Evolutionary conservation across 345 rosid species (phyloP).

Genomic region (Abelmoschus esculentus): DNA sequence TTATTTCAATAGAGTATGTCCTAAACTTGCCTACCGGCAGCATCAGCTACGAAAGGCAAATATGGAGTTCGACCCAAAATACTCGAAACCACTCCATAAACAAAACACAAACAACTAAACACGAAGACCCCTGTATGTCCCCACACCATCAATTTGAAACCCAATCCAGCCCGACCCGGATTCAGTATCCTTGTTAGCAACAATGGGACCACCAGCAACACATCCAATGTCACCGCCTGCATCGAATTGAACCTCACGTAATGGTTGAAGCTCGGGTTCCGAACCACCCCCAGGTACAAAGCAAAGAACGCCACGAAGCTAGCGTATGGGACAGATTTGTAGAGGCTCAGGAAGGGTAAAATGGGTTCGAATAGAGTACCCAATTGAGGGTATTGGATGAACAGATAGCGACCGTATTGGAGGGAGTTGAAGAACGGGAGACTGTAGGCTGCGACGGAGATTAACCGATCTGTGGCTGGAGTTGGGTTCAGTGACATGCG

Average conservation of each 20-base stretch:
- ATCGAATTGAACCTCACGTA: slow-evolving; percentile 78
- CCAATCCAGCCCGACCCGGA: slow-evolving; percentile 62
- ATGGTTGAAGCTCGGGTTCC: slow-evolving; percentile 60
- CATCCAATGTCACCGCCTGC: slow-evolving; percentile 91
- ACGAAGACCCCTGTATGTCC: slow-evolving; percentile 64
- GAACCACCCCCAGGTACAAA: slow-evolving; percentile 69
- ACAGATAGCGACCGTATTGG: slow-evolving; percentile 78
- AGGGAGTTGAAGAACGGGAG: slow-evolving; percentile 84
- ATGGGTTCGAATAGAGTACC: slow-evolving; percentile 56
- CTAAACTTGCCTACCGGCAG: not conserved
- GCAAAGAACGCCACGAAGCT: slow-evolving; percentile 89
- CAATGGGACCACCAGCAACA: slow-evolving; percentile 64
- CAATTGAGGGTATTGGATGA: slow-evolving; percentile 51
- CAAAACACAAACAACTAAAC: slow-evolving; percentile 64
- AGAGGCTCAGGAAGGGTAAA: slow-evolving; percentile 57
- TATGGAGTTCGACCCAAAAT: slow-evolving; percentile 76
- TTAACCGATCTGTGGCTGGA: slow-evolving; percentile 69
- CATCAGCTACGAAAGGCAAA: slow-evolving; percentile 16
- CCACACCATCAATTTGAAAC: slow-evolving; percentile 56
- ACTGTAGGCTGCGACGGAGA: slow-evolving; percentile 65
- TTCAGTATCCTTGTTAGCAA: slow-evolving; percentile 52
- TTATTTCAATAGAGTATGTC: not conserved
- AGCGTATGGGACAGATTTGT: slow-evolving; percentile 75
- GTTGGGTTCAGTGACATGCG: slow-evolving; percentile 59
- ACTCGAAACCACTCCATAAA: slow-evolving; percentile 44